Conservation (phyloP, 192 early-diverging fungal genomes). For the Mortierella claussenii region DNA sequence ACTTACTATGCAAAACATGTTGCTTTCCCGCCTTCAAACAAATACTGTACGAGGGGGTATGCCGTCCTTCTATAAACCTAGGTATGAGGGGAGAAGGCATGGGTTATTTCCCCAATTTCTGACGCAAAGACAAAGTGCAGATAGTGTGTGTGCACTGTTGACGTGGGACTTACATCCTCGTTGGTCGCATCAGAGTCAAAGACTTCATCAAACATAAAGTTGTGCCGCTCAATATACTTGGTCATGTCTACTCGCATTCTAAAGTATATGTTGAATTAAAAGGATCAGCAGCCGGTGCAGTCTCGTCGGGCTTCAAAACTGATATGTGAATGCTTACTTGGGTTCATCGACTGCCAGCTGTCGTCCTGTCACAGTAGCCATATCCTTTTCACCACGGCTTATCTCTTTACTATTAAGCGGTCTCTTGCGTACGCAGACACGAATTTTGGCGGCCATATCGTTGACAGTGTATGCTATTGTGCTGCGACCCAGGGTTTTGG, state of each 20-base stretch:
- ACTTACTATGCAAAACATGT: slow-evolving; percentile 99
- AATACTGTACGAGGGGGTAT: slow-evolving; percentile 91
- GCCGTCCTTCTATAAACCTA: slow-evolving; percentile 89
- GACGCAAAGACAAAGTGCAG: no score
- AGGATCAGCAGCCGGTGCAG: not conserved
- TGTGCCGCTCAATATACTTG: slow-evolving; percentile 93
- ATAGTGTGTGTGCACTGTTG: no score
- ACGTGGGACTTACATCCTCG: slow-evolving; percentile 68
- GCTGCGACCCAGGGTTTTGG: slow-evolving; percentile 41
- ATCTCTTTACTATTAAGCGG: slow-evolving; percentile 92
- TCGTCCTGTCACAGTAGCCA: slow-evolving; percentile 72
- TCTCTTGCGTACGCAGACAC: slow-evolving; percentile 97
- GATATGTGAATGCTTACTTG: slow-evolving; percentile 67
- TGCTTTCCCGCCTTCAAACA: slow-evolving; percentile 95
- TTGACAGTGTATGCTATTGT: slow-evolving; percentile 15
- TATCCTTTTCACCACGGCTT: slow-evolving; percentile 85
- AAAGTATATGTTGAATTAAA: not conserved
- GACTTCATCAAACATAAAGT: slow-evolving; percentile 96
- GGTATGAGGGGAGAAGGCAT: not conserved
- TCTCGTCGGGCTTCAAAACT: not conserved
- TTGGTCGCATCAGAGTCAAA: slow-evolving; percentile 87
- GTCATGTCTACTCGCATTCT: slow-evolving; percentile 96
- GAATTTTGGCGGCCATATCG: slow-evolving; percentile 86
- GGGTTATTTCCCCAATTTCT: no score
- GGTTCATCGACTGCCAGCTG: slow-evolving; percentile 92